phyloP scores from a whole-genome alignment of 192 early-diverging fungal species.

The Podila minutissima region DNA sequence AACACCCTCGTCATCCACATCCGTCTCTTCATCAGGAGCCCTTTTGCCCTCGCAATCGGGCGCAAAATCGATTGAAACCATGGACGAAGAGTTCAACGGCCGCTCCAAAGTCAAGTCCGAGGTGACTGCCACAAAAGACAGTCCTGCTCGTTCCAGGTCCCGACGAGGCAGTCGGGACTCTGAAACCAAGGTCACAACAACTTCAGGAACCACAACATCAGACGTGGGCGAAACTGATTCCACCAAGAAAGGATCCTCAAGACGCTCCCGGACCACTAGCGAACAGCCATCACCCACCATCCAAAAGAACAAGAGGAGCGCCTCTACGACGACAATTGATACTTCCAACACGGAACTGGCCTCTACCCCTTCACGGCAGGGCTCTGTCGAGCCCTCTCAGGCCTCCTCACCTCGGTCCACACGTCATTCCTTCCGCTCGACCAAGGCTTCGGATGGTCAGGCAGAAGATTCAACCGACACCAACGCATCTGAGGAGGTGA shows the following conservation, averaged over 20 bases:
- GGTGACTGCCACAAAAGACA: slow-evolving; percentile 29
- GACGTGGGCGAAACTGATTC: background rate
- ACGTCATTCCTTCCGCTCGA: slow-evolving; percentile 33
- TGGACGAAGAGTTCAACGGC: slow-evolving; percentile 39
- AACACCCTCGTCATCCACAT: background rate
- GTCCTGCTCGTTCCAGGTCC: slow-evolving; percentile 16
- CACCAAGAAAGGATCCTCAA: slow-evolving; percentile 15
- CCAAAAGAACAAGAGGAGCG: slow-evolving; percentile 6
- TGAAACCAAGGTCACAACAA: slow-evolving; percentile 8
- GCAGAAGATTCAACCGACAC: slow-evolving; percentile 4
- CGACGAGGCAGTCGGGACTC: slow-evolving; percentile 42
- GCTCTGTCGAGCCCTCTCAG: slow-evolving; percentile 22
- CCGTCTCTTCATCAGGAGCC: background rate
- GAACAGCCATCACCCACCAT: slow-evolving; percentile 7
- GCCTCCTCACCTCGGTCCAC: slow-evolving; percentile 39
- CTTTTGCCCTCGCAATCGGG: slow-evolving; percentile 28
- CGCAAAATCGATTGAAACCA: slow-evolving; percentile 23
- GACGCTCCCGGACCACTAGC: slow-evolving; percentile 19
- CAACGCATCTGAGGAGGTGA: slow-evolving; percentile 9
- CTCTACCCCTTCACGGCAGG: slow-evolving; percentile 25
- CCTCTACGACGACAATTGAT: slow-evolving; percentile 2
- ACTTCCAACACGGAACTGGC: background rate
- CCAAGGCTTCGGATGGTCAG: slow-evolving; percentile 1
- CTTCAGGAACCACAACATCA: background rate
- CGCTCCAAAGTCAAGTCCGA: slow-evolving; percentile 31